Evolutionary conservation across 805 yeast species (phyloP), one percentile per base, ranked within the genome.

Genomic region (Kodamaea restingae): DNA sequence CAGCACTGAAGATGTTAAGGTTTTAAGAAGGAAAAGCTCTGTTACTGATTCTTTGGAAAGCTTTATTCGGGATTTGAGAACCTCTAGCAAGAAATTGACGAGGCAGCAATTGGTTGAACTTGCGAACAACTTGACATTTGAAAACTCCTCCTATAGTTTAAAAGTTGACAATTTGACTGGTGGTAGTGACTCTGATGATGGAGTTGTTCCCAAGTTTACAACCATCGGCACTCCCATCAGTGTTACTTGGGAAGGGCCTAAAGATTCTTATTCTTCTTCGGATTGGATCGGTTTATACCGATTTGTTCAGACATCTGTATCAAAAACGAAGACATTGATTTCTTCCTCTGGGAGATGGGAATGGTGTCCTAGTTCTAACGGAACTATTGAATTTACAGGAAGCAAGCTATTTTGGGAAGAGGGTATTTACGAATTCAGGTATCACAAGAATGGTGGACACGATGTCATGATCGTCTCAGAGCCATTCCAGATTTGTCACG

Each of bases 261-360:
- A 29, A 18, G 62, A 60, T 2, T 43, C 52, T 17, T 78, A 75
- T 45, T 61, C 76, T 12, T 41, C 60, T 0, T 69, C 65, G 31
- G 90, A 84, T 54, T 85, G 95, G 95, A 72, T 85, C 47, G 95
- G 93, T 1, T 58, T 85, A 21, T 85, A 85, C 60, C 75, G 76
- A 39, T 72, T 82, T 7, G 62, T 75, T 18, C 83, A 75, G 44
- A 78, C 85, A 12, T 73, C 79, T 4, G 65, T 65, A 25, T 74
- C 81, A 15, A 68, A 78, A 39, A 69, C 70, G 30, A 70, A 66
- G 18, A 84, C 93, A 0, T 60, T 71, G 26, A 61, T 78, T n/a
- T 67, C 84, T 9, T 80, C 88, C 7, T 58, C 71, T 27, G 84
- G 84, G 8, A 78, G 81, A 45, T 84, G 91, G 91, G 50, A 65